Conservation (phyloP, 495 filamentous ascomycete species). For the Coniosporium apollinis region DNA sequence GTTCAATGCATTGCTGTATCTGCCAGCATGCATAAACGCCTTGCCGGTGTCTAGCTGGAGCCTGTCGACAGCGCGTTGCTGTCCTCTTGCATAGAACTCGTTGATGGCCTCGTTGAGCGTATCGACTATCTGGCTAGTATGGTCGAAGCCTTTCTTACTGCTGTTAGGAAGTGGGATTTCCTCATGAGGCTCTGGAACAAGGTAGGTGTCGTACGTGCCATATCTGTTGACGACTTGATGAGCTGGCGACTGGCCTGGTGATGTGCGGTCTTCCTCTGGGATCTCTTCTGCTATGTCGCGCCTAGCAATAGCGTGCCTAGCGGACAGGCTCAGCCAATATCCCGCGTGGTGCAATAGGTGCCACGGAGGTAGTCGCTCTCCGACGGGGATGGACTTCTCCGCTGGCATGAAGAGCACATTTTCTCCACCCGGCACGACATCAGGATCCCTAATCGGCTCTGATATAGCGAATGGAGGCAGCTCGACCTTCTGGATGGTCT, state of each 20-base stretch:
- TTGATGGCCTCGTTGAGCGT: constrained; percentile 41
- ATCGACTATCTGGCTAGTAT: constrained; percentile 43
- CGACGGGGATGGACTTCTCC: constrained; percentile 48
- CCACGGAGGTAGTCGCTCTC: constrained; percentile 55
- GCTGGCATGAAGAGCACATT: constrained; percentile 37
- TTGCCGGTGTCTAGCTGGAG: constrained; percentile 52
- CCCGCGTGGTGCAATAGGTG: constrained; percentile 73
- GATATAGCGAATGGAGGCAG: constrained; percentile 24
- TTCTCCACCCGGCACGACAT: constrained; percentile 14
- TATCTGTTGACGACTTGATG: constrained; percentile 49
- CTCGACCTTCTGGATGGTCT: constrained; percentile 50
- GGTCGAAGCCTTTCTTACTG: constrained; percentile 35
- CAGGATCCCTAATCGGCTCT: not conserved
- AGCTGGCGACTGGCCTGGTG: constrained; percentile 49
- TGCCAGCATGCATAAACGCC: constrained; percentile 42
- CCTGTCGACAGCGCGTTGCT: constrained; percentile 48
- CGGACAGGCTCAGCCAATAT: constrained; percentile 65
- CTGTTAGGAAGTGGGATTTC: constrained; percentile 43
- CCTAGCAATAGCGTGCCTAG: constrained; percentile 45
- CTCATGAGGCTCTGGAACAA: constrained; percentile 58
- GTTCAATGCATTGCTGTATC: constrained; percentile 49
- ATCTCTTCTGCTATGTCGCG: constrained; percentile 47
- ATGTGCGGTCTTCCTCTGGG: constrained; percentile 53
- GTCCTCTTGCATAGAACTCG: constrained; percentile 48
- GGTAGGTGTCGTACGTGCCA: constrained; percentile 68